Percentiles rank a stretch among this genome's conserved stretches.
phyloP scores from a whole-genome alignment of 2,329 filamentous ascomycete genomes.

The Hirsutella thompsonii region DNA sequence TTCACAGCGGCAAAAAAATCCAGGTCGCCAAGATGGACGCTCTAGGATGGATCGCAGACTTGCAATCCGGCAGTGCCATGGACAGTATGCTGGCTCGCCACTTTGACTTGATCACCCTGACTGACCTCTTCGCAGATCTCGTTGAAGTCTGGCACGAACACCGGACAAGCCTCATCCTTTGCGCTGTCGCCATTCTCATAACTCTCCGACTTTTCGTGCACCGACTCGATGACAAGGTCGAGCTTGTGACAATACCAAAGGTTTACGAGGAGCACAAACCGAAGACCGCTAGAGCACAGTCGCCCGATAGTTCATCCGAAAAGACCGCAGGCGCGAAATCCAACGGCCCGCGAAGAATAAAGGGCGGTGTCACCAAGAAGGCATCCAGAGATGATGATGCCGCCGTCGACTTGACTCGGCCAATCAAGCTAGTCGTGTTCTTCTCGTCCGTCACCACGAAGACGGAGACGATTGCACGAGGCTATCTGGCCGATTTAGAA shows the following conservation, averaged over 20 bases:
- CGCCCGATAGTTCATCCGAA: constrained; percentile 6
- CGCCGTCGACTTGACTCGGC: constrained; percentile 20
- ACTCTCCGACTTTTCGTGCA: constrained; percentile 29
- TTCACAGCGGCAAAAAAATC: too few relatives aligned
- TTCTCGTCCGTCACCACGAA: constrained; percentile 80
- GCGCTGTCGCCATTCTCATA: constrained; percentile 22
- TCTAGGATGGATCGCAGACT: not conserved
- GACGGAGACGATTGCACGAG: constrained; percentile 60
- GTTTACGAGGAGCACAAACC: constrained; percentile 12
- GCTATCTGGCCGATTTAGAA: constrained; percentile 45
- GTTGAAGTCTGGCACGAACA: constrained; percentile 33
- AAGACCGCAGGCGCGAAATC: constrained; percentile 17
- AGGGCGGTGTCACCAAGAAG: constrained; percentile 25
- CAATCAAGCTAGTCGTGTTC: constrained; percentile 67
- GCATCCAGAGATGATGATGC: constrained; percentile 12
- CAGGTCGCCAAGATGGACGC: too few relatives aligned
- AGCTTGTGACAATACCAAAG: constrained; percentile 23
- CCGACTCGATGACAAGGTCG: constrained; percentile 18
- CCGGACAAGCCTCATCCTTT: constrained; percentile 30
- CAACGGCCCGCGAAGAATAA: constrained; percentile 35
- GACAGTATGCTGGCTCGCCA: not conserved
- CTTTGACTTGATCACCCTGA: not conserved
- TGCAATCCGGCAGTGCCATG: not conserved
- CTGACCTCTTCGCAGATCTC: constrained; percentile 14
- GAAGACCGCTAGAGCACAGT: constrained; percentile 3